Base-by-base conservation (phyloP, 176 grass and related monocot genomes). In the Ampelocalamus luodianensis region DNA sequence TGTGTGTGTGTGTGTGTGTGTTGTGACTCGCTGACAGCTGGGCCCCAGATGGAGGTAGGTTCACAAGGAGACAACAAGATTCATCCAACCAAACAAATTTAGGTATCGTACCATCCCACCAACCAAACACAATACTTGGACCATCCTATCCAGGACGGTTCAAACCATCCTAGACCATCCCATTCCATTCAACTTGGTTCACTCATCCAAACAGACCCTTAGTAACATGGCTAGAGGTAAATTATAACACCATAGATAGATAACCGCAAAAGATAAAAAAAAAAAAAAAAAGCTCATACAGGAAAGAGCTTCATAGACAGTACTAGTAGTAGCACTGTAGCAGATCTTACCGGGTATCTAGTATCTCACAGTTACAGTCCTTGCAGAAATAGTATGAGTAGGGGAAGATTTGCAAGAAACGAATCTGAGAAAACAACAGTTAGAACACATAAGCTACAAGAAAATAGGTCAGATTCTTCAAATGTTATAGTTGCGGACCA, bases 351-450 rank as follows among this genome's bases (percentile, higher is more conserved):
- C 82, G 55, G 37, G 87, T 89, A 80, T 98, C 96, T 27, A 93
- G 91, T 76, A 91, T 64, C 66, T 85, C 89, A 87, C 96, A 98
- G 76, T 83, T 29, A 48, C 96, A 98, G 68, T 98, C 91, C 93
- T 95, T 98, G 93, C 96, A 98, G 53, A 98, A 93, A 78, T 95
- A 95, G 82, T 88, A 79, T 1, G 96, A 95, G 81, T 93, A 98
- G 23, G 93, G 96, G 74, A 76, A 93, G 72, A 98, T 88, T 95
- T 95, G 92, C 82, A 98, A 82, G 89, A 98, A 98, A 18, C 96
- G 96, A 85, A 98, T 85, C 96, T 98, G 86, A 76, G 24, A 72
- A 84, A 77, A 85, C 58, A 88, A 60, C 10, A 78, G 27, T 82
- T 80, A 68, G 26, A 84, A 82, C 14, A 53, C 58, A 71, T 77